phyloP scores from a whole-genome alignment of 352 stramenopile species.

The Chloridella minuta region DNA sequence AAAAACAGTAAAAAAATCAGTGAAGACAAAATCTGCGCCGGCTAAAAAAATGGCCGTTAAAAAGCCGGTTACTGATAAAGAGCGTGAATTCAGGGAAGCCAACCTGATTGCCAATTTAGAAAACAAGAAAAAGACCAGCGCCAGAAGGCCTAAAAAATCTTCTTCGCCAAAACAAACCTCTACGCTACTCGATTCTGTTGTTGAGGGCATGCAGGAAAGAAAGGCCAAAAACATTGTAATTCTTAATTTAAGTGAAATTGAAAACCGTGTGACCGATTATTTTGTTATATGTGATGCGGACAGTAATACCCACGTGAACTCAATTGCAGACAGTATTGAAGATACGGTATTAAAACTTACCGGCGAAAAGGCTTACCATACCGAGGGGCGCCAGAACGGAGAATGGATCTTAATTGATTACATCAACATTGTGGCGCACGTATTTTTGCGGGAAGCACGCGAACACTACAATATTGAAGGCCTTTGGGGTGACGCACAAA shows the following conservation, averaged over 20 bases:
- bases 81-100: not conserved
- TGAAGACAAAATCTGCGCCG: not conserved
- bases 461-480: not conserved
- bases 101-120: not conserved
- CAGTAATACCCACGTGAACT: not conserved
- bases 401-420: conserved; percentile 1
- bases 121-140: not conserved
- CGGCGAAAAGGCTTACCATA: not conserved
- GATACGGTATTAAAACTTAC: not conserved
- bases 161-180: not conserved
- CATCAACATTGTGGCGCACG: not conserved
- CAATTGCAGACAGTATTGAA: not conserved
- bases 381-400: not conserved
- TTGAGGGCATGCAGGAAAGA: not conserved
- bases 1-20: not conserved
- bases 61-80: not conserved
- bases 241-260: not conserved
- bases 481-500: not conserved
- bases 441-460: not conserved
- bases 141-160: not conserved
- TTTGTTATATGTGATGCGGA: not conserved
- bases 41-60: not conserved
- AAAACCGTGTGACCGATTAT: not conserved
- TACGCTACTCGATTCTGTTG: not conserved
- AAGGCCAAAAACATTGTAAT: not conserved